These are phyloP conservation scores for Monilinia fructigena DNA, from an alignment of 2,329 filamentous ascomycete genomes.

Conservation along the genomic window DNA sequence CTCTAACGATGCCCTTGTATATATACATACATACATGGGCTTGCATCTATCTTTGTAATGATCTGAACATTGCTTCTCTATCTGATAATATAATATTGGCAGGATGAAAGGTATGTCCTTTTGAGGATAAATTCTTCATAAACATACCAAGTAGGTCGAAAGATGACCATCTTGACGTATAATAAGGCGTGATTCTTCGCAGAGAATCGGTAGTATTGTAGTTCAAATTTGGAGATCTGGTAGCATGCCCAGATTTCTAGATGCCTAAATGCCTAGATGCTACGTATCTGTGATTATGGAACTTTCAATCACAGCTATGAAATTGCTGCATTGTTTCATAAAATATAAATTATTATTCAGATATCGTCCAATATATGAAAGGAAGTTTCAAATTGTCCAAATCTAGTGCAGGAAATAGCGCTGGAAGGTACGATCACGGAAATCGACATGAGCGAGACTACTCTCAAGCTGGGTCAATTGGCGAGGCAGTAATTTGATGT, in stretches of 20 bases:
- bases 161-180: not conserved
- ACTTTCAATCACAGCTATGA: not conserved
- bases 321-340: not conserved
- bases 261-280: not conserved
- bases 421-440: not conserved
- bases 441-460: not conserved
- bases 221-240: not conserved
- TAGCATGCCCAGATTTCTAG: not conserved
- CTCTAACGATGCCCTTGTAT: not conserved
- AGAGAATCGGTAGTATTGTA: not conserved
- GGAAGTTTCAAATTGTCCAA: not conserved
- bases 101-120: not conserved
- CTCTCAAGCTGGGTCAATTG: not conserved
- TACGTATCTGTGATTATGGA: not conserved
- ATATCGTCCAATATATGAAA: not conserved
- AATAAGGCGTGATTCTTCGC: not conserved
- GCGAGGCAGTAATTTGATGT: slow-evolving; percentile 19
- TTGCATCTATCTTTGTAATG: not conserved
- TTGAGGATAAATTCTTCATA: too few relatives aligned
- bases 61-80: not conserved
- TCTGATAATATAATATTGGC: not conserved
- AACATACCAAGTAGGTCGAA: not conserved
- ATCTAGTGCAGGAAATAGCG: not conserved
- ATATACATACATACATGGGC: not conserved
- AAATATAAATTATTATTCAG: not conserved